Conservation (phyloP, 345 rosid species). For the Acer negundo region DNA sequence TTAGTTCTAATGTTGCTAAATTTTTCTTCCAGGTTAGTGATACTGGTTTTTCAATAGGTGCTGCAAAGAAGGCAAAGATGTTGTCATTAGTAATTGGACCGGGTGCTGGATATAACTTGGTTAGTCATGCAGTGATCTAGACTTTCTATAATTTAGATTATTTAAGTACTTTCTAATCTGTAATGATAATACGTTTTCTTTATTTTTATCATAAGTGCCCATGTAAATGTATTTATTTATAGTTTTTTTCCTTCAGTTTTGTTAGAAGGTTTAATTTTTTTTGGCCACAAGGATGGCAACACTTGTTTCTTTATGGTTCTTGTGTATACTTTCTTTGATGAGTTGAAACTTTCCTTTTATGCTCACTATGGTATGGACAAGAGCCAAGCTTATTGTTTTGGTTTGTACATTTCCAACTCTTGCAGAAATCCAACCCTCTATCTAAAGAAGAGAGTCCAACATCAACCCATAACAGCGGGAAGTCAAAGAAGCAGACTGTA, state of each 20-base stretch:
- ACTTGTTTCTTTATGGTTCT: background rate
- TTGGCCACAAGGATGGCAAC: no score
- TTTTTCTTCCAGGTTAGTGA: conserved; percentile 48
- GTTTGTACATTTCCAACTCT: background rate
- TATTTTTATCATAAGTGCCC: background rate
- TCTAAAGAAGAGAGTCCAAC: conserved; percentile 41
- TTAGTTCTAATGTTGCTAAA: background rate
- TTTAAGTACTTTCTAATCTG: background rate
- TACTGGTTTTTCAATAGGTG: conserved; percentile 79
- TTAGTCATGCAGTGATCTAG: conserved; percentile 28
- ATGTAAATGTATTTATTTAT: background rate
- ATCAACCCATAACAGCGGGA: conserved; percentile 35
- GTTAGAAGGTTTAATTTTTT: no score
- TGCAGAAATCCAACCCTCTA: conserved; percentile 79
- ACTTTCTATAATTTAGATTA: background rate
- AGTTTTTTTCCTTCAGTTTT: background rate
- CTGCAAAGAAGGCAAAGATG: conserved; percentile 57
- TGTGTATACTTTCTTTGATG: background rate
- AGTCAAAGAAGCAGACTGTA: conserved; percentile 49
- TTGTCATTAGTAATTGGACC: conserved; percentile 80
- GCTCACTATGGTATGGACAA: background rate
- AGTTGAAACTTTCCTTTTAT: background rate
- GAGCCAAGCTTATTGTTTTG: background rate
- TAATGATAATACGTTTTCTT: background rate
- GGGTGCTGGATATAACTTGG: conserved; percentile 91